These are phyloP conservation scores for Ophiosphaerella herpotricha DNA, from an alignment of 2,329 filamentous ascomycete genomes.

Conservation along the genomic window DNA sequence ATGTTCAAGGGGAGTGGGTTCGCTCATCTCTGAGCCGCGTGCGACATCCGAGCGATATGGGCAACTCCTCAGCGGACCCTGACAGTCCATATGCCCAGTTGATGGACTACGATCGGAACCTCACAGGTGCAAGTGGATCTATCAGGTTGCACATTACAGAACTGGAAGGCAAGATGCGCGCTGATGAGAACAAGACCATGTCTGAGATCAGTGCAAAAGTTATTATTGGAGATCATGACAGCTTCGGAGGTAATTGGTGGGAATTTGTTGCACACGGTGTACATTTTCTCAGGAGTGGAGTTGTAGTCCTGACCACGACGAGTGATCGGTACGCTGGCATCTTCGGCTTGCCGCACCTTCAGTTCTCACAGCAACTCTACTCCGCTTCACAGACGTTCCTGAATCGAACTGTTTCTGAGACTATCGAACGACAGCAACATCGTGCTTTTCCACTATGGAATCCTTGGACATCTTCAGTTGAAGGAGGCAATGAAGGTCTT, in stretches of 20 bases:
- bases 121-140: constrained; percentile 71
- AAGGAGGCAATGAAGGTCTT: constrained; percentile 60
- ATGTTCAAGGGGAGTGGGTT: constrained; percentile 76
- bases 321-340: constrained; percentile 88
- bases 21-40: constrained; percentile 57
- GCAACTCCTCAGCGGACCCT: constrained; percentile 62
- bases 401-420: constrained; percentile 71
- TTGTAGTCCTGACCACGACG: constrained; percentile 81
- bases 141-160: constrained; percentile 72
- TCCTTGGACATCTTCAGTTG: constrained; percentile 76
- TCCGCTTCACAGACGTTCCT: constrained; percentile 60
- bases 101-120: constrained; percentile 74
- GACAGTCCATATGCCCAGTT: constrained; percentile 67
- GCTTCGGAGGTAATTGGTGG: constrained; percentile 71
- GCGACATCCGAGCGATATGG: constrained; percentile 53
- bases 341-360: constrained; percentile 84
- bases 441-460: constrained; percentile 60
- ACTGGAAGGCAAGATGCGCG: constrained; percentile 45
- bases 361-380: constrained; percentile 62
- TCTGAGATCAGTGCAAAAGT: constrained; percentile 73
- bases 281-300: constrained; percentile 82
- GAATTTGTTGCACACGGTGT: constrained; percentile 81
- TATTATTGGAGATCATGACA: constrained; percentile 72
- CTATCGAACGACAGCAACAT: constrained; percentile 68
- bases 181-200: constrained; percentile 51